Base-by-base conservation (phyloP, 768 basidiomycete genomes). In the Cyclocybe aegerita region DNA sequence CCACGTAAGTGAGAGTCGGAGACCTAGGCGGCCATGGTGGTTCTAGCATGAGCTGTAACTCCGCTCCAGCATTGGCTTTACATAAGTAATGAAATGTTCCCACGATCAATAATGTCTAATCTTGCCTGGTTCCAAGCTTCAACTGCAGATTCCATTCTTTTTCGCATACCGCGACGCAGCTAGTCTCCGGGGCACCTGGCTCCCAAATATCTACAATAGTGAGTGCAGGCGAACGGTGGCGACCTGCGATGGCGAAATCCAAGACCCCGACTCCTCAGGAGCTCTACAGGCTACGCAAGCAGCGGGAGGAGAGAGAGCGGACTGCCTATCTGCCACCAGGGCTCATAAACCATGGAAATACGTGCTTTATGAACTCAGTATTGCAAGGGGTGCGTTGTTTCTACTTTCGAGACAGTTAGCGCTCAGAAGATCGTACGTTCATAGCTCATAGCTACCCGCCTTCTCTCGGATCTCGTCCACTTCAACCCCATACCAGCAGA, bases 361-460 rank as follows among this genome's bases (percentile, higher is more conserved):
- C 93, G 0, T 98, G 94, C 69, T 98, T 94, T 70, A 91, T 95
- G 87, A 98, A 96, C 69, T 93, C 92, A 31, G 91, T 93, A 30
- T 73, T 98, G 29, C 94, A 98, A 65, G 90, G 88, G 35, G 89
- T 87, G 70, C 57, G 85, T 83, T 12, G 59, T 58, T 4, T 30
- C 16, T 41, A 14, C 42, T 46, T 45, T 47, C 14, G 33, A 32
- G 30, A 23, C 16, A 39, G 53, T 12, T n/a, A 52, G 33, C 31
- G 33, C 49, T 17, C 30, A 50, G 12, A 8, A 44, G 5, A 31
- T 9, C 31, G 11, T 10, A 37, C 15, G 8, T 31, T 38, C 31
- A 33, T 58, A 90, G 87, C 66, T 90, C 52, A 77, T 89, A 60
- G 85, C 89, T 3, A 88, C 86, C 1, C 74, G 70, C 14, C 70